These are phyloP conservation scores for Cutaneotrichosporon cutaneum DNA, from an alignment of 1,284 basidiomycete genomes.

Conservation along the genomic window DNA sequence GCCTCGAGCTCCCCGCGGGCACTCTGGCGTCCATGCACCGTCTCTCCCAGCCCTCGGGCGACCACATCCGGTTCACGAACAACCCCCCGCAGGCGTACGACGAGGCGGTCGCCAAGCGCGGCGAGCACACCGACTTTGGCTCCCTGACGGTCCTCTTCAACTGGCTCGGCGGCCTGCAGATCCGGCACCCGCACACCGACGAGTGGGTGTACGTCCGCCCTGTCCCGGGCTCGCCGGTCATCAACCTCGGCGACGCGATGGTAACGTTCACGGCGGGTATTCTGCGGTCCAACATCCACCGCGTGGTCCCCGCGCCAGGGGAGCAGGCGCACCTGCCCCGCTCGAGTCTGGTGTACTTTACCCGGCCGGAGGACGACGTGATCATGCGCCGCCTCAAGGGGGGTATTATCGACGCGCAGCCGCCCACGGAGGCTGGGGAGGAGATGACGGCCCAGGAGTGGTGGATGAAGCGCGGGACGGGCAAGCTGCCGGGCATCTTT, in stretches of 20 bases:
- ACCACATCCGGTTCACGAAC: constrained; percentile 63
- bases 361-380: constrained; percentile 61
- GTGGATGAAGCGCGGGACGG: constrained; percentile 34
- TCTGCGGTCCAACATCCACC: constrained; percentile 46
- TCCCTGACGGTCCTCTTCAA: constrained; percentile 53
- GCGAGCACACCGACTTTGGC: constrained; percentile 38
- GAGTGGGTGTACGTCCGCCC: constrained; percentile 69
- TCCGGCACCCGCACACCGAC: constrained; percentile 63
- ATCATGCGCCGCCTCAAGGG: constrained; percentile 45
- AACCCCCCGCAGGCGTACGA: constrained; percentile 41
- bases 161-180: constrained; percentile 68
- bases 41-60: constrained; percentile 58
- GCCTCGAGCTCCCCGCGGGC: constrained; percentile 60
- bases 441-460: constrained; percentile 36
- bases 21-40: constrained; percentile 58
- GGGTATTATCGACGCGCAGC: constrained; percentile 33
- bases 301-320: constrained; percentile 55
- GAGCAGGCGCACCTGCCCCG: constrained; percentile 57
- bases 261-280: constrained; percentile 62
- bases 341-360: constrained; percentile 65
- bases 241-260: constrained; percentile 64
- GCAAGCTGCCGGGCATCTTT: constrained; percentile 30
- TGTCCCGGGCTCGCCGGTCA: constrained; percentile 61
- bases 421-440: constrained; percentile 11
- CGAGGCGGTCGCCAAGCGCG: constrained; percentile 21